phyloP scores from a whole-genome alignment of 2,329 filamentous ascomycete genomes.

The Clathrospora elynae region DNA sequence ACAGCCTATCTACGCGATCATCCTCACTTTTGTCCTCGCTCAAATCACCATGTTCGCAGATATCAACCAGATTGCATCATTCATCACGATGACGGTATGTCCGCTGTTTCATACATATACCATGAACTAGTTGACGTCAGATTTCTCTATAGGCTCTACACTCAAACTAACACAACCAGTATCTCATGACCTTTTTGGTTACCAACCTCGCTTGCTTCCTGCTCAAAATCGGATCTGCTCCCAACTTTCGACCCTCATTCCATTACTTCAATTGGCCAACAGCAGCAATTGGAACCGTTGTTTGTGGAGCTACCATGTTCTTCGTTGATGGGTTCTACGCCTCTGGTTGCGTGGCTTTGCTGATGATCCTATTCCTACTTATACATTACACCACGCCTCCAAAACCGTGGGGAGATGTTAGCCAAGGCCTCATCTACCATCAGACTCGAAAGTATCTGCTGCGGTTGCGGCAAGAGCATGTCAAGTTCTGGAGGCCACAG shows the following conservation, averaged over 20 bases:
- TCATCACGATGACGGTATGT: constrained; percentile 78
- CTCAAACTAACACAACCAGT: constrained; percentile 45
- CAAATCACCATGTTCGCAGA: constrained; percentile 82
- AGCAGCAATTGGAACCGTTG: constrained; percentile 73
- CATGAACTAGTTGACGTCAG: not conserved
- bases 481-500: constrained; percentile 92
- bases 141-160: no score
- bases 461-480: constrained; percentile 82
- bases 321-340: constrained; percentile 86
- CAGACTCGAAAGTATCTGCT: constrained; percentile 88
- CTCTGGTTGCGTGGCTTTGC: constrained; percentile 71
- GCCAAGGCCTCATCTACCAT: constrained; percentile 84
- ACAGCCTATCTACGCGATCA: constrained; percentile 70
- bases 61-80: constrained; percentile 85
- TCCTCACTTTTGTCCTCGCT: constrained; percentile 75
- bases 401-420: constrained; percentile 89
- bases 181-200: constrained; percentile 89
- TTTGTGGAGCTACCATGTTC: constrained; percentile 83
- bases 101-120: not conserved
- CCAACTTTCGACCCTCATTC: constrained; percentile 87
- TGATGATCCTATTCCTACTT: constrained; percentile 78
- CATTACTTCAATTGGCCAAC: constrained; percentile 89
- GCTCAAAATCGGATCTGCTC: constrained; percentile 82
- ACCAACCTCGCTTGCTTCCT: constrained; percentile 88
- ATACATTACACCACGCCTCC: constrained; percentile 86